phyloP scores from a whole-genome alignment of 176 grass and related monocot species.

The Guadua angustifolia region DNA sequence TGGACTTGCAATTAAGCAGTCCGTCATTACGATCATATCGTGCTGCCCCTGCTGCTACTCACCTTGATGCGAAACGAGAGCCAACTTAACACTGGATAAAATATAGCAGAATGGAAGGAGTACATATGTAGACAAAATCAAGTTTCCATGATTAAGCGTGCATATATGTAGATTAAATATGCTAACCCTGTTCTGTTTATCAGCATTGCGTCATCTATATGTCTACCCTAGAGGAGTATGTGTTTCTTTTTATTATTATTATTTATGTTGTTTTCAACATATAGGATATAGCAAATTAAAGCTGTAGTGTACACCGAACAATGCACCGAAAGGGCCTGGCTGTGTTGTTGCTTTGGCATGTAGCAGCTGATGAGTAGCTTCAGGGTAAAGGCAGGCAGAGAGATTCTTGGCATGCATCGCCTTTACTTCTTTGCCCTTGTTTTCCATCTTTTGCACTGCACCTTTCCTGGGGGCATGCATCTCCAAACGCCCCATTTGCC shows the following conservation, averaged over 20 bases:
- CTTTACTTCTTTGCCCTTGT: not conserved
- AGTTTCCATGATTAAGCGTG: not conserved
- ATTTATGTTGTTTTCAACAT: not conserved
- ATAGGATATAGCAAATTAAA: not conserved
- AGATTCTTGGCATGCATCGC: not conserved
- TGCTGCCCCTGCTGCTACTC: not conserved
- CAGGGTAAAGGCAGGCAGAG: not conserved
- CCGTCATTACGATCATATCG: not conserved
- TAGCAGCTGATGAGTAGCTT: not conserved
- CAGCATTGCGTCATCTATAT: not conserved
- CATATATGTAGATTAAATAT: too few species aligned
- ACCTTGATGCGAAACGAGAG: not conserved
- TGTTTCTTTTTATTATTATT: too few species aligned
- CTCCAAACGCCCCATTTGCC: conserved; percentile 9
- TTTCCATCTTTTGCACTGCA: not conserved
- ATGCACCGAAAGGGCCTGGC: not conserved
- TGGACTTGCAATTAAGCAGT: not conserved
- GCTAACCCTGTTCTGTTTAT: not conserved
- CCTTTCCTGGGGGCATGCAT: not conserved
- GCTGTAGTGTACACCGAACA: not conserved
- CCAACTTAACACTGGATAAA: not conserved
- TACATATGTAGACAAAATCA: not conserved
- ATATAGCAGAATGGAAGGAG: too few species aligned
- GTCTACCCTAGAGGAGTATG: too few species aligned
- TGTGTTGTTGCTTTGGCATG: not conserved